A percentile compares a stretch with the other conserved stretches of the same genome.
phyloP scores from a whole-genome alignment of 1,139 yeast genomes.

The Hansenula lynferdii region DNA sequence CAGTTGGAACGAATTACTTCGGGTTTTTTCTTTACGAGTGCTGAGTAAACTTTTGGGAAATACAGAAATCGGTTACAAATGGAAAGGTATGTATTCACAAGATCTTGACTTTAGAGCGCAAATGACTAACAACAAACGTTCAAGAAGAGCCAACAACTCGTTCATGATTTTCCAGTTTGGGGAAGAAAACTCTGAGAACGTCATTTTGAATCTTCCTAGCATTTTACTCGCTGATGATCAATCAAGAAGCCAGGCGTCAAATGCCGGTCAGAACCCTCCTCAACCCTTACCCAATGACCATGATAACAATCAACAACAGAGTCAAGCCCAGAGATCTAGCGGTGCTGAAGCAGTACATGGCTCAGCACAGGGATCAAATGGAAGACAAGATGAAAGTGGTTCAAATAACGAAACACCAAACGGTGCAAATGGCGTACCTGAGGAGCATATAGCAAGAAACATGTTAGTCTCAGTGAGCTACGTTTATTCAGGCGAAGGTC shows the following conservation, averaged over 20 bases:
- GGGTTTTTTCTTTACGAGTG: no score
- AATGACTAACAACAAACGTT: not conserved
- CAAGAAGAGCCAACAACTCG: constrained; percentile 5
- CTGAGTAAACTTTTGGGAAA: no score
- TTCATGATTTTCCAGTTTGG: constrained; percentile 18
- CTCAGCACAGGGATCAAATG: no score
- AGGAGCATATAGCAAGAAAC: constrained; percentile 21
- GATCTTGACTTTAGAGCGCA: no score
- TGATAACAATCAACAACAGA: no score
- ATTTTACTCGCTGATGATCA: constrained; percentile 2
- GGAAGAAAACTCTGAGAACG: constrained; percentile 13
- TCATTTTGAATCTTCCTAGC: constrained; percentile 12
- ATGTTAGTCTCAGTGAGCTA: constrained; percentile 34
- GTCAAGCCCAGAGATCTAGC: no score
- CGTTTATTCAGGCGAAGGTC: constrained; percentile 20
- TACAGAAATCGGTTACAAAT: no score
- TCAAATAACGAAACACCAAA: no score
- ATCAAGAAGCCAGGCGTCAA: not conserved
- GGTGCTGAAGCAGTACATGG: no score
- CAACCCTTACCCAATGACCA: not conserved
- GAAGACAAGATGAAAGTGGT: no score
- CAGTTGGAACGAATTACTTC: no score
- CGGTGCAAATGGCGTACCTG: no score
- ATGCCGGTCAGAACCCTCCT: not conserved
- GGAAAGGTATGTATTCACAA: not conserved